Evolutionary conservation across 2,329 filamentous ascomycete genomes (phyloP).

Genomic region (Sporothrix phasma): DNA sequence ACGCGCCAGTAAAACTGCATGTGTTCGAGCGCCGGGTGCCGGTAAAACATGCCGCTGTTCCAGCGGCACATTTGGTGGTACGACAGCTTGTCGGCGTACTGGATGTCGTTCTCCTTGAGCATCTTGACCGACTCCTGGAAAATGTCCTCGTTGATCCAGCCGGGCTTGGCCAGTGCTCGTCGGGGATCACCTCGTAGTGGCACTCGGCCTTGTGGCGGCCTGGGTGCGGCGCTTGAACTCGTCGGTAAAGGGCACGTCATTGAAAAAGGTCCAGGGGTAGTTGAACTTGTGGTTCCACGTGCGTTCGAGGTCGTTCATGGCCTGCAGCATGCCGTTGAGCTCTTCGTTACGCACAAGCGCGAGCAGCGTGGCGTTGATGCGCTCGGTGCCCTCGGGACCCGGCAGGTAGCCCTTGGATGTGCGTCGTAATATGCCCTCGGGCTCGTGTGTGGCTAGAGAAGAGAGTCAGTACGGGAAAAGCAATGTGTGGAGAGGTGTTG

Average conservation of each 20-base stretch:
- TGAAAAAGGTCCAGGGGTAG: constrained; percentile 99
- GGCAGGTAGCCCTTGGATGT: constrained; percentile 69
- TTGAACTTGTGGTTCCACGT: constrained; percentile 99
- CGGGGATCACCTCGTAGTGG: constrained; percentile 79
- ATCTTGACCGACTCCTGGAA: constrained; percentile 77
- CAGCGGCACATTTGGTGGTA: constrained; percentile 99
- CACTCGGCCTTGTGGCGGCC: constrained; percentile 82
- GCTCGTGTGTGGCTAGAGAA: constrained; percentile 67
- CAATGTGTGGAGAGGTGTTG: no score
- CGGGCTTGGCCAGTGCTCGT: constrained; percentile 84
- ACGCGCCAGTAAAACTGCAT: constrained; percentile 96
- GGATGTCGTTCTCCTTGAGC: constrained; percentile 73
- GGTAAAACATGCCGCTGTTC: constrained; percentile 98
- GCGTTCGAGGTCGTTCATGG: constrained; percentile 83
- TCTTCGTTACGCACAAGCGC: constrained; percentile 90
- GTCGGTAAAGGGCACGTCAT: constrained; percentile 84
- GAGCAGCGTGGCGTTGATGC: constrained; percentile 88
- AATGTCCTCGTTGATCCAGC: constrained; percentile 84
- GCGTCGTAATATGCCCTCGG: constrained; percentile 63
- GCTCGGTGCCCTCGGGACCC: constrained; percentile 62
- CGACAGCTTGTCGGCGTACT: constrained; percentile 79
- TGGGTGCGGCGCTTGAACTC: constrained; percentile 82
- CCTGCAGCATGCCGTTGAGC: constrained; percentile 69
- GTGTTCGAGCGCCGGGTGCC: constrained; percentile 76
- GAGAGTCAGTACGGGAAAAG: background rate